A percentile compares a stretch with the other conserved stretches of the same genome.
phyloP scores from a whole-genome alignment of 768 basidiomycete genomes.

The Hebeloma cylindrosporum region DNA sequence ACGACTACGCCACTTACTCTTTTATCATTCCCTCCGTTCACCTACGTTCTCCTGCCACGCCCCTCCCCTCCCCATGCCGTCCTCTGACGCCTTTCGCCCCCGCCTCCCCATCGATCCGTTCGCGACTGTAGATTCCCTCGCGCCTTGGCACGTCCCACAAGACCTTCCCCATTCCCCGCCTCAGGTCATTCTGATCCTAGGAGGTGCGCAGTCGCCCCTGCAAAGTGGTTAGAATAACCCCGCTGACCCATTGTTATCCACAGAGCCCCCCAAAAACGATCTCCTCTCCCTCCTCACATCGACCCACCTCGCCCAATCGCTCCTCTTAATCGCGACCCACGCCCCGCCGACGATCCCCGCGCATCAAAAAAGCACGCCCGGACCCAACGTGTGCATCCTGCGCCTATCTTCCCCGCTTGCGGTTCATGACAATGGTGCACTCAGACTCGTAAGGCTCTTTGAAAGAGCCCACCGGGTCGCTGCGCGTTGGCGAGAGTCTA shows the following conservation, averaged over 20 bases:
- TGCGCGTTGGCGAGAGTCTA: conserved; percentile 13
- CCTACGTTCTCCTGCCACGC: no score
- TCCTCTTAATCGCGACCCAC: conserved; percentile 44
- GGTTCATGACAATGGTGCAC: conserved; percentile 37
- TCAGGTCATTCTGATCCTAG: conserved; percentile 40
- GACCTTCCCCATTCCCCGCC: conserved; percentile 18
- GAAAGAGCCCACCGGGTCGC: conserved; percentile 42
- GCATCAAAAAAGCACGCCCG: conserved; percentile 12
- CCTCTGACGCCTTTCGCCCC: conserved; percentile 34
- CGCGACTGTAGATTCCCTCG: conserved; percentile 18
- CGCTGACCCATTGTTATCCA: not conserved
- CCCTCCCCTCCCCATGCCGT: not conserved
- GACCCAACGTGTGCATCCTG: conserved; percentile 32
- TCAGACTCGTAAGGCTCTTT: conserved; percentile 40
- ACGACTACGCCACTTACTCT: not conserved
- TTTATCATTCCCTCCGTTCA: not conserved
- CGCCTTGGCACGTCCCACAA: conserved; percentile 25
- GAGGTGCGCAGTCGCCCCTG: conserved; percentile 22
- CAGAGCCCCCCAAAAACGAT: conserved; percentile 35
- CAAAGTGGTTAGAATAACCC: not conserved
- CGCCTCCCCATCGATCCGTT: conserved; percentile 40
- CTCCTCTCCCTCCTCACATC: conserved; percentile 38
- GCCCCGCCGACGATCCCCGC: conserved; percentile 30
- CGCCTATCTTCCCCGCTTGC: conserved; percentile 33
- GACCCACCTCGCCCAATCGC: conserved; percentile 29